These are phyloP conservation scores for Corynascus novoguineensis DNA, from an alignment of 495 filamentous ascomycete species.

Conservation along the genomic window DNA sequence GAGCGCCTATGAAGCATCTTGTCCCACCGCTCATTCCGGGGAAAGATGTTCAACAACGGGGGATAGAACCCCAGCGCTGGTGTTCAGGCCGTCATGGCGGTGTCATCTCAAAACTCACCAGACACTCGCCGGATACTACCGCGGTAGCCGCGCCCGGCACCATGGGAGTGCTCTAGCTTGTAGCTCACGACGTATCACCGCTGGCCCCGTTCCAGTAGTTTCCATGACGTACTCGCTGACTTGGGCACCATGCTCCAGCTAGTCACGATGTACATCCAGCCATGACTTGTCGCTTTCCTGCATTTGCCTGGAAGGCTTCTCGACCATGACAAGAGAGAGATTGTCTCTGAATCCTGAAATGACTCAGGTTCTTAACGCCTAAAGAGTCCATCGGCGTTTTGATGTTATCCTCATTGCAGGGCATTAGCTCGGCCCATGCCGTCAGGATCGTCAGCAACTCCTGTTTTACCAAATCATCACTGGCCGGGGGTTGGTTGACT, in stretches of 20 bases:
- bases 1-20: neutral
- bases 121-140: neutral
- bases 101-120: neutral
- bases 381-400: neutral
- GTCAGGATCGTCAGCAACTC: constrained; percentile 2
- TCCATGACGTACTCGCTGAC: neutral
- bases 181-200: neutral
- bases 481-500: neutral
- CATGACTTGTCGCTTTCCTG: neutral
- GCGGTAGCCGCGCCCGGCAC: neutral
- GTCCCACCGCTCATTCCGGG: neutral
- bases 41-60: neutral
- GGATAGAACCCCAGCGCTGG: neutral
- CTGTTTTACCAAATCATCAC: neutral
- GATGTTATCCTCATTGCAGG: neutral
- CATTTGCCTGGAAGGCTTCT: neutral
- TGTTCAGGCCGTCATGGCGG: constrained; percentile 2
- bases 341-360: neutral
- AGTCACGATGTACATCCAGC: neutral
- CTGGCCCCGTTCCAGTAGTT: neutral
- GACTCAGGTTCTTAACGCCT: neutral
- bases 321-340: neutral
- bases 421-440: neutral
- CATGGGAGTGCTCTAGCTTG: neutral
- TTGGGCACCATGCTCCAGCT: constrained; percentile 1